Evolutionary conservation across 305 asterid species (phyloP).

Genomic region (Fraxinus greggii): DNA sequence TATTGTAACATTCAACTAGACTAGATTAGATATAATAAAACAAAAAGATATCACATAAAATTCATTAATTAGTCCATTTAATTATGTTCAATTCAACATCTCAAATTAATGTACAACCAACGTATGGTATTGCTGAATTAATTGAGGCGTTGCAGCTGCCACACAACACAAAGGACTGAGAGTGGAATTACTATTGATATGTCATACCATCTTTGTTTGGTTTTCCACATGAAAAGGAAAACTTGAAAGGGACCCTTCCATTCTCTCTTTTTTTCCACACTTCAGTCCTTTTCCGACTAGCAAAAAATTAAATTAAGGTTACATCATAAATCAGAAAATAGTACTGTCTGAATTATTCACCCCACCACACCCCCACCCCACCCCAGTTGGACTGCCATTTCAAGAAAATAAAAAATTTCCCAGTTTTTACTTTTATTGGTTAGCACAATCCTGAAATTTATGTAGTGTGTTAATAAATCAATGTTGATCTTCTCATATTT

Average conservation of each 20-base stretch:
- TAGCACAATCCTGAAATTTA: constrained; percentile 4
- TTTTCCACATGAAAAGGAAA: constrained; percentile 23
- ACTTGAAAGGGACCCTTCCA: constrained; percentile 35
- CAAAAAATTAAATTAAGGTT: constrained; percentile 20
- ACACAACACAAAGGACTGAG: constrained; percentile 14
- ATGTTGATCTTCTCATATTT: constrained; percentile 36
- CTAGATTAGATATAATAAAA: background rate
- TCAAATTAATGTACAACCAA: background rate
- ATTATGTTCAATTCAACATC: background rate
- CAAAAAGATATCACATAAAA: background rate
- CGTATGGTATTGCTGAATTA: background rate
- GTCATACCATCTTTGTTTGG: constrained; percentile 26
- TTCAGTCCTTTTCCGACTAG: constrained; percentile 27
- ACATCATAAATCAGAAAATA: constrained; percentile 12
- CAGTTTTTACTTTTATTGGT: constrained; percentile 12
- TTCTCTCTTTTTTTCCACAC: constrained; percentile 8
- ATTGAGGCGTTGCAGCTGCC: constrained; percentile 6
- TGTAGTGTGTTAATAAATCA: constrained; percentile 22
- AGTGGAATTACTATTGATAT: constrained; percentile 29
- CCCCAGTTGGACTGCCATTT: constrained; percentile 22
- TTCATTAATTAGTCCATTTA: background rate
- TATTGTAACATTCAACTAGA: background rate
- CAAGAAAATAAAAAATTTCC: background rate
- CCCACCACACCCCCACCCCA: background rate
- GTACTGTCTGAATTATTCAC: constrained; percentile 25